Percentiles rank a stretch among this genome's conserved stretches.
These are phyloP conservation scores for Phalaenopsis aphrodite DNA, from an alignment of 106 monocot genomes.

Conservation along the genomic window DNA sequence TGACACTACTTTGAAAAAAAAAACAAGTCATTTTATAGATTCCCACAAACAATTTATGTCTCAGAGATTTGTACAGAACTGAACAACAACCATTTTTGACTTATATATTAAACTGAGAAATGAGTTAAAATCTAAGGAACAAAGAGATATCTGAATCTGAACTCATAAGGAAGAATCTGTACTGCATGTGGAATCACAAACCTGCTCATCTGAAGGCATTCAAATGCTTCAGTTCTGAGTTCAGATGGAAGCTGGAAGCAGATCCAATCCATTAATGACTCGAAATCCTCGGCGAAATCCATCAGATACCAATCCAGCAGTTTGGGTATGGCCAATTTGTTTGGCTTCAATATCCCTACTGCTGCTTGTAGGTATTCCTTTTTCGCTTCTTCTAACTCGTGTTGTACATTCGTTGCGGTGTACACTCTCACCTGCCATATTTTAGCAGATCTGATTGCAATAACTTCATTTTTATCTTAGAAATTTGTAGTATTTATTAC, in stretches of 20 bases:
- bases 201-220: slow-evolving; percentile 18
- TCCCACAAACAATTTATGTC: not conserved
- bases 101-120: not conserved
- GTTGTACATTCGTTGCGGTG: slow-evolving; percentile 68
- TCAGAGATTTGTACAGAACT: not conserved
- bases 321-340: slow-evolving; percentile 76
- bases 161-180: slow-evolving; percentile 22
- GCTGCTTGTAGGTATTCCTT: slow-evolving; percentile 83
- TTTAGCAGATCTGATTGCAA: too few relatives aligned
- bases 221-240: slow-evolving; percentile 47
- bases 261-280: slow-evolving; percentile 84
- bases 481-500: too few relatives aligned
- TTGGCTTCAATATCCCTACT: slow-evolving; percentile 45
- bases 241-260: slow-evolving; percentile 62
- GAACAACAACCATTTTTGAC: not conserved
- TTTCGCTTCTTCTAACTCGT: slow-evolving; percentile 76
- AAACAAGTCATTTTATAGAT: not conserved
- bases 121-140: not conserved
- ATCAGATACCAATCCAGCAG: slow-evolving; percentile 82
- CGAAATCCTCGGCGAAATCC: slow-evolving; percentile 90
- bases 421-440: slow-evolving; percentile 74
- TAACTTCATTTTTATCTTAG: too few relatives aligned
- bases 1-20: too few relatives aligned
- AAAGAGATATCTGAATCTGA: slow-evolving; percentile 25
- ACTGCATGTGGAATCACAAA: slow-evolving; percentile 7